A percentile compares a stretch with the other conserved stretches of the same genome.
phyloP scores from a whole-genome alignment of 1,284 basidiomycete genomes.

The Mrakiaceae sp. region DNA sequence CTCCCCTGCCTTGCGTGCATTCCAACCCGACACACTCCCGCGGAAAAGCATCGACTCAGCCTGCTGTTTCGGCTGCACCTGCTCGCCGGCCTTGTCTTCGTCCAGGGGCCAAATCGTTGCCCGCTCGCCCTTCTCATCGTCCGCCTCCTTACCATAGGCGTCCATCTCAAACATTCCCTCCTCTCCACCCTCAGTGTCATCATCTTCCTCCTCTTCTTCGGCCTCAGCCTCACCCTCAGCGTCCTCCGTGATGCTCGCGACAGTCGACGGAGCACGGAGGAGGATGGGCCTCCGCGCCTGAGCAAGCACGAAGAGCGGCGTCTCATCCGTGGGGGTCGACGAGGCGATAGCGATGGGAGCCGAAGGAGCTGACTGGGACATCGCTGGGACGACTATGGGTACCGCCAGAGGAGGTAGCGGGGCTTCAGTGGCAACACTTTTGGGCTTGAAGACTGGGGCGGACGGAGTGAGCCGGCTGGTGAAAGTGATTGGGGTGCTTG shows the following conservation, averaged over 20 bases:
- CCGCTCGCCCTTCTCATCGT: not conserved
- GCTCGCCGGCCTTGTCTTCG: no score
- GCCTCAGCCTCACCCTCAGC: not conserved
- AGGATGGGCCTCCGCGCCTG: not conserved
- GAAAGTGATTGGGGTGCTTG: not conserved
- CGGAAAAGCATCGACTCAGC: no score
- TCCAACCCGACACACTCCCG: not conserved
- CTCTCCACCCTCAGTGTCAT: not conserved
- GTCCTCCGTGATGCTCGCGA: not conserved
- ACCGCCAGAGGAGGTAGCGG: not conserved
- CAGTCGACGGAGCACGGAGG: no score
- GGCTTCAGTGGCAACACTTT: not conserved
- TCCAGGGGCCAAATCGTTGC: not conserved
- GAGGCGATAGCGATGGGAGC: no score
- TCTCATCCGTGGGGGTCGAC: no score
- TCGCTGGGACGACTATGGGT: not conserved
- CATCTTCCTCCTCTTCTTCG: not conserved
- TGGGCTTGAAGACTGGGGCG: not conserved
- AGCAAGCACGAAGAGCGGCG: not conserved
- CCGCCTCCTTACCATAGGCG: not conserved
- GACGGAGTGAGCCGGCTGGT: not conserved
- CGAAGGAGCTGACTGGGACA: no score
- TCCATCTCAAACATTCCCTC: not conserved
- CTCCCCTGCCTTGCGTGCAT: no score
- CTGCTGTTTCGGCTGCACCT: no score